Percentiles rank a stretch among this genome's conserved stretches.
These are phyloP conservation scores for Letharia lupina DNA, from an alignment of 495 filamentous ascomycete genomes.

Conservation along the genomic window DNA sequence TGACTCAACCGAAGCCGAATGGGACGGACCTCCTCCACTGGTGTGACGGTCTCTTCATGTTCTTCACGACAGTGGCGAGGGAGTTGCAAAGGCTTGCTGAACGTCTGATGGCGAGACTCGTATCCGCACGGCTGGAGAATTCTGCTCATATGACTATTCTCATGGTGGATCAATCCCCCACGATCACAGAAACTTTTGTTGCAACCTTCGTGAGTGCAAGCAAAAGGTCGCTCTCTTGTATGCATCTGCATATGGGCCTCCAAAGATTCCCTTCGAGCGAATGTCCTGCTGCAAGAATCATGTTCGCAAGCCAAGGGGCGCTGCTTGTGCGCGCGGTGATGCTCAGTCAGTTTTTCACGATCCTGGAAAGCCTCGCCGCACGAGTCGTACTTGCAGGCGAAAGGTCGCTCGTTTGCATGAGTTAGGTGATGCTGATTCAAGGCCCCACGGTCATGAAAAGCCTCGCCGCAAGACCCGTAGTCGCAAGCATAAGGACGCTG, in stretches of 20 bases:
- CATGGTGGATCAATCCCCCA: neutral
- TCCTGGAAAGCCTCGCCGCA: neutral
- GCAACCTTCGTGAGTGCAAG: neutral
- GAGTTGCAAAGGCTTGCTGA: neutral
- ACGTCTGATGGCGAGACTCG: neutral
- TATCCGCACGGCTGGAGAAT: neutral
- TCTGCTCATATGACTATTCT: neutral
- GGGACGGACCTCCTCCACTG: neutral
- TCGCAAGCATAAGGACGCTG: neutral
- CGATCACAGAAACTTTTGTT: neutral
- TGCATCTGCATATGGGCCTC: neutral
- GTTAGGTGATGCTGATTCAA: neutral
- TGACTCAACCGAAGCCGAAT: neutral
- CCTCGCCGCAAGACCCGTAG: neutral
- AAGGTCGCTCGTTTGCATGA: neutral
- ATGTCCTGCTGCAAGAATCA: conserved; percentile 1
- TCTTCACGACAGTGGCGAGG: neutral
- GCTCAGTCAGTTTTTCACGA: neutral
- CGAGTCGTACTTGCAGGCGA: neutral
- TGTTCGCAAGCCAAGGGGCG: neutral
- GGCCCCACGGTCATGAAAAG: neutral
- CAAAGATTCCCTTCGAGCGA: neutral
- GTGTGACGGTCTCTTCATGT: neutral
- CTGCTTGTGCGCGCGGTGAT: neutral
- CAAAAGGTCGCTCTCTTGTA: neutral